Conservation (phyloP, 2,329 filamentous ascomycete species). For the Fusarium transvaalense region DNA sequence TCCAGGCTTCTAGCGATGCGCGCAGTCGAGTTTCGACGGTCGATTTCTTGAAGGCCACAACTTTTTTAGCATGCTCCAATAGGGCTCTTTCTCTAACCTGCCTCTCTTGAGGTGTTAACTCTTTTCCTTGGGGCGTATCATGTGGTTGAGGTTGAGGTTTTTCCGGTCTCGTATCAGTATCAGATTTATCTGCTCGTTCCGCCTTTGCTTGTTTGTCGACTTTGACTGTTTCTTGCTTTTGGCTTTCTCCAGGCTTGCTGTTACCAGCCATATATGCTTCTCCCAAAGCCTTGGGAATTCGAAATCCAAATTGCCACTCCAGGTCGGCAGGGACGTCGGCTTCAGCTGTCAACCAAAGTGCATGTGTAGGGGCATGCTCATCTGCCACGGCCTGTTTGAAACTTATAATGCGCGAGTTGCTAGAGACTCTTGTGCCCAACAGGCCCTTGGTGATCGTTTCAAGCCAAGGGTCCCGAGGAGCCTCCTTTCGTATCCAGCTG, state of each 20-base stretch:
- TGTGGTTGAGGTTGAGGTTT: slow-evolving; percentile 58
- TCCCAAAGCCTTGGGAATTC: slow-evolving; percentile 68
- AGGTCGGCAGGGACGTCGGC: slow-evolving; percentile 74
- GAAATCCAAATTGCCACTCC: slow-evolving; percentile 92
- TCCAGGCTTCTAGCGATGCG: slow-evolving; percentile 73
- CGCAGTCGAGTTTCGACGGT: slow-evolving; percentile 61
- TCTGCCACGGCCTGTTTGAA: slow-evolving; percentile 87
- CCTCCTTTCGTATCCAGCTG: slow-evolving; percentile 74
- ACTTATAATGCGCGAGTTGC: slow-evolving; percentile 73
- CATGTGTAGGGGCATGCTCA: slow-evolving; percentile 71
- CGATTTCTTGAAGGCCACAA: slow-evolving; percentile 63
- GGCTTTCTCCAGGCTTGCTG: slow-evolving; percentile 24
- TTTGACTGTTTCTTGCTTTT: slow-evolving; percentile 48
- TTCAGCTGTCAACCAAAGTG: slow-evolving; percentile 86
- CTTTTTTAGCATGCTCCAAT: slow-evolving; percentile 61
- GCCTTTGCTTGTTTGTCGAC: slow-evolving; percentile 28
- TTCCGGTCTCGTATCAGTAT: slow-evolving; percentile 19
- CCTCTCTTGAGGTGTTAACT: slow-evolving; percentile 62
- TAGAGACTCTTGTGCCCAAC: slow-evolving; percentile 70
- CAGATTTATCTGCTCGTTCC: slow-evolving; percentile 16
- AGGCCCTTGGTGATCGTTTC: slow-evolving; percentile 76
- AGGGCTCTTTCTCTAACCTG: slow-evolving; percentile 67
- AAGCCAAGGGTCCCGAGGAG: slow-evolving; percentile 84
- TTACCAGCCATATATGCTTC: slow-evolving; percentile 57
- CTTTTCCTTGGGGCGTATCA: slow-evolving; percentile 50